phyloP scores from a whole-genome alignment of 495 filamentous ascomycete genomes.

The Penicillium parvum region DNA sequence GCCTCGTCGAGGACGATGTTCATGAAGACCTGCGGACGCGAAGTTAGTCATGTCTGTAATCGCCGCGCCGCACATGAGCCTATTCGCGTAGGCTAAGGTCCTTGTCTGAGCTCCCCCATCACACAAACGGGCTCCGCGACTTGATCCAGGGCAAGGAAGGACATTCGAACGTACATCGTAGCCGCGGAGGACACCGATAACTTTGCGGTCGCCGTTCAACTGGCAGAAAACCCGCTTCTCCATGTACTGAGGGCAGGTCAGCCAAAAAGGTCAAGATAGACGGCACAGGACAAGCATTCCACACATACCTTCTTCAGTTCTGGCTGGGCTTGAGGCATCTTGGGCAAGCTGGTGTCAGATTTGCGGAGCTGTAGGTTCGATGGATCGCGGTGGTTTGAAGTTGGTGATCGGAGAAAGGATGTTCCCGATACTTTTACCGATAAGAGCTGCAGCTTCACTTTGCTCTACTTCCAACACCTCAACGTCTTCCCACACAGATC shows the following conservation, averaged over 20 bases:
- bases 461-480: no score
- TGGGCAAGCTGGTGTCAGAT: conserved; percentile 33
- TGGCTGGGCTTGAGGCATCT: conserved; percentile 97
- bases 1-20: conserved; percentile 98
- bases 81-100: background rate
- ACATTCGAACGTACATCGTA: conserved; percentile 73
- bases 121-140: no score
- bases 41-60: conserved; percentile 6
- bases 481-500: background rate
- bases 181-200: conserved; percentile 87
- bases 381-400: conserved; percentile 20
- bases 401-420: conserved; percentile 31
- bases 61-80: background rate
- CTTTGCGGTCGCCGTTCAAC: conserved; percentile 94
- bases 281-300: background rate
- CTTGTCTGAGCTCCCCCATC: no score
- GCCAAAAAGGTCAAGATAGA: background rate
- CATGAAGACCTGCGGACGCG: conserved; percentile 73
- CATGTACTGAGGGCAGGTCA: conserved; percentile 72
- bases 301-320: conserved; percentile 88
- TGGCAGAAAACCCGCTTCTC: conserved; percentile 98
- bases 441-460: no score
- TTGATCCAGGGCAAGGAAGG: background rate
- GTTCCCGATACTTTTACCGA: conserved; percentile 30
- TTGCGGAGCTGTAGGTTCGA: conserved; percentile 10